Evolutionary conservation across 177 flowering plant species (phyloP), one percentile per base, ranked within the genome.

Genomic region (Vitis hybrid): DNA sequence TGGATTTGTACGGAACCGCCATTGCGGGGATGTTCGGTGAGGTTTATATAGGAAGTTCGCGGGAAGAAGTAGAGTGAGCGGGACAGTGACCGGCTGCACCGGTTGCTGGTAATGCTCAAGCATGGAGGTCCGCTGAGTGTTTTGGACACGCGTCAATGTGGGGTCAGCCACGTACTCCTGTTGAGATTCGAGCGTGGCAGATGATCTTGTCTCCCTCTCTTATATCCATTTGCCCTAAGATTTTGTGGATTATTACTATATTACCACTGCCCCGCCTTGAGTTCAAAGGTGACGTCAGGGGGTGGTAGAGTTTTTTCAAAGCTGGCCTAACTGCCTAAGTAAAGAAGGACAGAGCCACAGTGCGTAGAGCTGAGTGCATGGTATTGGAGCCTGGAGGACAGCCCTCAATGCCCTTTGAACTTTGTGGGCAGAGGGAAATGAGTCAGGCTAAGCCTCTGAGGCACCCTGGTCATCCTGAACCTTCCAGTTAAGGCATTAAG

Each of bases 61-160:
- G 56, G n/a, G 56, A 54, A 54, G n/a, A 14, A 17, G 12, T 6
- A 54, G 56, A 12, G 56, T 14, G 56, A 54, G 56, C 7, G 56
- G n/a, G 56, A 54, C 4, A 14, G 56, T 54, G 56, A 54, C 56
- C 56, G 56, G 56, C n/a, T 13, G 56, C 56, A 54, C 56, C 56
- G 56, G 56, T 54, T 14, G 56, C 7, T 17, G 56, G 56, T 15
- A 6, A 5, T 14, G n/a, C n/a, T 39, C 8, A 4, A 39, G 45
- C 45, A 39, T 6, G 45, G 45, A 39, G 45, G 45, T 39, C 8
- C 56, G 7, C 17, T 54, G n/a, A 54, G 56, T 14, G 19, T 54
- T 12, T 15, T 15, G 56, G 56, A 54, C 56, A 54, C 56, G 56
- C n/a, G 56, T n/a, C 56, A 15, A 12, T 2, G 56, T 14, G 6